Conservation (phyloP, 2,329 filamentous ascomycete species). For the Verticillium dahliae region DNA sequence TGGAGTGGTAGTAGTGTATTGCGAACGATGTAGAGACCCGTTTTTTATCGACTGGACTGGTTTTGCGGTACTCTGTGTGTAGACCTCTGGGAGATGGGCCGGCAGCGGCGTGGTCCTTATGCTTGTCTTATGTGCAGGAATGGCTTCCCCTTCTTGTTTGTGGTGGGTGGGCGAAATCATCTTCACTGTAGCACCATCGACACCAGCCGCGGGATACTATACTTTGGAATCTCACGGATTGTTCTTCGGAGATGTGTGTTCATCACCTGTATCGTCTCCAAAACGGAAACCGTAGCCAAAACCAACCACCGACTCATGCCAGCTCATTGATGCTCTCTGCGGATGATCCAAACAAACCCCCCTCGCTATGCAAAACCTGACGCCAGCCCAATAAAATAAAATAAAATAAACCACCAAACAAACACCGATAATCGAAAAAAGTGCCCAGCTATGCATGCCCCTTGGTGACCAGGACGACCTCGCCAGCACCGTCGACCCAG, state of each 20-base stretch:
- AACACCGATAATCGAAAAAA: neutral
- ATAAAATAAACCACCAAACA: neutral
- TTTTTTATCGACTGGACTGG: neutral
- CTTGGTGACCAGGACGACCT: conserved; percentile 34
- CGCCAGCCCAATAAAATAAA: neutral
- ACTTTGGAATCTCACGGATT: neutral
- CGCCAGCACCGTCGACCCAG: conserved; percentile 62
- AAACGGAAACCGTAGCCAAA: neutral
- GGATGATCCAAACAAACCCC: neutral
- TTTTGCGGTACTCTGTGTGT: neutral
- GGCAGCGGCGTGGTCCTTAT: neutral
- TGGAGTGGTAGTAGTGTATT: neutral
- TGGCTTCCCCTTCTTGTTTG: neutral
- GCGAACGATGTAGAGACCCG: too few relatives aligned
- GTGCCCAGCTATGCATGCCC: conserved; percentile 1
- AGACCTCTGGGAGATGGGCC: neutral
- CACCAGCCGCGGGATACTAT: neutral
- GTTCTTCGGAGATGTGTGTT: neutral
- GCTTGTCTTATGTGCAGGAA: neutral
- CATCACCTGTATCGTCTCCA: neutral
- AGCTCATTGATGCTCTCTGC: too few relatives aligned
- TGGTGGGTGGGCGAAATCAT: neutral
- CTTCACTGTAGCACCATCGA: neutral
- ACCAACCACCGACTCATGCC: too few relatives aligned
- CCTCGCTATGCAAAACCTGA: neutral